These are phyloP conservation scores for Starmera quercuum DNA, from an alignment of 805 yeast genomes.

Conservation along the genomic window DNA sequence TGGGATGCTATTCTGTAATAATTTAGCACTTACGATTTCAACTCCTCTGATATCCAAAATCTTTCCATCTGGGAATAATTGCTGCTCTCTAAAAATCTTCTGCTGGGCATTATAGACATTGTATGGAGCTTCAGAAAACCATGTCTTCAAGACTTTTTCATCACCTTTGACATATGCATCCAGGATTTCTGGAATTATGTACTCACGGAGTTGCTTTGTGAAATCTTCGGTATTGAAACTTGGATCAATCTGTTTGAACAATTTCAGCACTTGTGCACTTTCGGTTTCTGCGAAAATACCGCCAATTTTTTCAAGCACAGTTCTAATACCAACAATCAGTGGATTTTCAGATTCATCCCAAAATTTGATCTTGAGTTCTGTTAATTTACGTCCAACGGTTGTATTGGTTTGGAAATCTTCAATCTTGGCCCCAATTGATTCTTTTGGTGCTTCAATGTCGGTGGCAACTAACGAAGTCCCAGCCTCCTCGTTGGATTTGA, in stretches of 20 bases:
- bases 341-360: slow-evolving; percentile 97
- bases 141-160: slow-evolving; percentile 67
- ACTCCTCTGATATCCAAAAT: slow-evolving; percentile 93
- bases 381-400: slow-evolving; percentile 56
- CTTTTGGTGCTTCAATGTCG: slow-evolving; percentile 67
- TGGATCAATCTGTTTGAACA: slow-evolving; percentile 87
- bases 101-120: slow-evolving; percentile 92
- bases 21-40: slow-evolving; percentile 81
- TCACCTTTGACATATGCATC: slow-evolving; percentile 95
- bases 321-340: slow-evolving; percentile 70
- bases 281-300: slow-evolving; percentile 89
- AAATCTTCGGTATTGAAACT: slow-evolving; percentile 73
- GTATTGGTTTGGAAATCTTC: slow-evolving; percentile 62
- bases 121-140: slow-evolving; percentile 97
- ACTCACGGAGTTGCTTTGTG: slow-evolving; percentile 78
- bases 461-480: slow-evolving; percentile 81
- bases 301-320: slow-evolving; percentile 70
- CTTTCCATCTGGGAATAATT: slow-evolving; percentile 82
- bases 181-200: slow-evolving; percentile 87
- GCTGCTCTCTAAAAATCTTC: slow-evolving; percentile 87
- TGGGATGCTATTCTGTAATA: slow-evolving; percentile 85
- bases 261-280: slow-evolving; percentile 82
- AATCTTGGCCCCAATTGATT: slow-evolving; percentile 56
- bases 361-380: slow-evolving; percentile 50
- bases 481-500: slow-evolving; percentile 72